These are phyloP conservation scores for Cordyceps tenuipes DNA, from an alignment of 2,329 filamentous ascomycete species.

Conservation along the genomic window DNA sequence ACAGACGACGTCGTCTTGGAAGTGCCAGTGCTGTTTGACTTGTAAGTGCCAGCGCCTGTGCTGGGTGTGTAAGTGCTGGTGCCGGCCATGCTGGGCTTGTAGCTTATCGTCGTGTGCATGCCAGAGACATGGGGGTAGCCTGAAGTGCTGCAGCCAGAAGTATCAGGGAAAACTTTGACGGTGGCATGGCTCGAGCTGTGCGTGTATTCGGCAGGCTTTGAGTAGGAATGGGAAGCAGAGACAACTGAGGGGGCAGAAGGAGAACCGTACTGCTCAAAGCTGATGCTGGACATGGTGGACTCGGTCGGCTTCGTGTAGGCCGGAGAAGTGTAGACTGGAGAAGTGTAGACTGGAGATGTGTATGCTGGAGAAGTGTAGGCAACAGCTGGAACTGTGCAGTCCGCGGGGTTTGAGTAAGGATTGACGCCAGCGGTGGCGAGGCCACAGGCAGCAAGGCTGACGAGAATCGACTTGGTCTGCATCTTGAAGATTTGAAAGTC, in stretches of 20 bases:
- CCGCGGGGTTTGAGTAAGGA: background rate
- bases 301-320: background rate
- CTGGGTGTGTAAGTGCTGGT: background rate
- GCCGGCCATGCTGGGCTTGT: background rate
- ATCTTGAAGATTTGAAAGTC: background rate
- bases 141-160: background rate
- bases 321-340: background rate
- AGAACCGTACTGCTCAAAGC: background rate
- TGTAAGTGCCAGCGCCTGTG: background rate
- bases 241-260: background rate
- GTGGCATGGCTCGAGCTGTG: background rate
- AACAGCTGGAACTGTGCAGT: background rate
- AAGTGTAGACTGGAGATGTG: background rate
- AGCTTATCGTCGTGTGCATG: background rate
- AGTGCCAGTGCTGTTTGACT: background rate
- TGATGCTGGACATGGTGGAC: background rate
- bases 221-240: background rate
- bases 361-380: background rate
- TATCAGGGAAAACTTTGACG: background rate
- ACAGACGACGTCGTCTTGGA: background rate
- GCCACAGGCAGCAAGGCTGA: background rate
- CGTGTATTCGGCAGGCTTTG: background rate
- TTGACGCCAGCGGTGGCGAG: background rate
- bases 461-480: background rate
- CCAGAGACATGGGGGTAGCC: background rate